Evolutionary conservation across 2,329 filamentous ascomycete genomes (phyloP), one percentile per base, ranked within the genome.

Genomic region (Colletotrichum magnum): DNA sequence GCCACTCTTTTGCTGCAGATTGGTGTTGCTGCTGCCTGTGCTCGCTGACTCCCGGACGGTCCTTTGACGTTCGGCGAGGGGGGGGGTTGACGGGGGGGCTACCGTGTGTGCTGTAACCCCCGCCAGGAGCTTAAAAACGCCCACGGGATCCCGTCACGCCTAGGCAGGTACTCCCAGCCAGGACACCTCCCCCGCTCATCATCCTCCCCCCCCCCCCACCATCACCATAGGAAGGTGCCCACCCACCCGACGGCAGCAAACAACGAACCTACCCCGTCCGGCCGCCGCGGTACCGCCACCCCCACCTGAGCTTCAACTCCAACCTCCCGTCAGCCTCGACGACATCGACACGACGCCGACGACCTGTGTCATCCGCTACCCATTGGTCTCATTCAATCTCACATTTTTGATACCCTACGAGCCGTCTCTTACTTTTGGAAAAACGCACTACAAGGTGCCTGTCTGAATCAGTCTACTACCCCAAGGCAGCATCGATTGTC

Each of bases 251-350:
- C 32, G 32, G 7, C 32, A 36, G 32, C 32, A 36, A 36, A 10
- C 32, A 36, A 36, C 32, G 32, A 36, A 36, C 32, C 32, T 10
- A 36, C 32, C 32, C 32, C 53, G 53, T 57, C 36, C 41, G 47
- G 18, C 21, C 47, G 36, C 39, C 54, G 32, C 57, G 57, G 10
- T 24, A 45, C 26, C 47, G 57, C 57, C 57, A 50, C 32, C 57
- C 57, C 57, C 57, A 59, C 57, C 57, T 59, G 57, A 56, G 18
- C 53, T 45, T 15, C 32, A 24, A 28, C 52, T 58, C 6, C 51
- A 21, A 58, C 48, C 62, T 48, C 59, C 59, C 58, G 26, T 68
- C 64, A 57, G 51, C 64, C 64, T 64, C 53, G 43, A 45, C 43
- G 50, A 56, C 56, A 9, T 36, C 53, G 21, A 26, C 18, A 18